These are phyloP conservation scores for Metschnikowia amazonensis DNA, from an alignment of 805 yeast genomes.

Conservation along the genomic window DNA sequence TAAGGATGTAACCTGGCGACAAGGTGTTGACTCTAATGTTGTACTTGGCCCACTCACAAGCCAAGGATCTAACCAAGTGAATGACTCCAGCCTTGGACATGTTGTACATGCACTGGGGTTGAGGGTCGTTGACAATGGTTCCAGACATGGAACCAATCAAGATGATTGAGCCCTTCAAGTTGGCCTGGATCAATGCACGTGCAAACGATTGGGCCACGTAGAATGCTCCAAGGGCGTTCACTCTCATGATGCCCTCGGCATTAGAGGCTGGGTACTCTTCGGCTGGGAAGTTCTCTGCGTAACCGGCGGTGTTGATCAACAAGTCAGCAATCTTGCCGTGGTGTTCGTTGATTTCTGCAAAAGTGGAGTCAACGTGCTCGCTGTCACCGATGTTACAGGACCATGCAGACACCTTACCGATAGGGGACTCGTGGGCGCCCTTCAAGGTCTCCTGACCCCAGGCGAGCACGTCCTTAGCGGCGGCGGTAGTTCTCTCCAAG, in stretches of 20 bases:
- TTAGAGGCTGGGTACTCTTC: conserved; percentile 69
- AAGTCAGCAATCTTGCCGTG: conserved; percentile 62
- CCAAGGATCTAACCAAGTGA: conserved; percentile 71
- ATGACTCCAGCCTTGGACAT: conserved; percentile 86
- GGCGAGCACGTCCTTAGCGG: conserved; percentile 47
- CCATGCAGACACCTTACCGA: conserved; percentile 56
- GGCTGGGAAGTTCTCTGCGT: conserved; percentile 76
- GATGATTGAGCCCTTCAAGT: conserved; percentile 57
- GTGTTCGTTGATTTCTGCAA: conserved; percentile 50
- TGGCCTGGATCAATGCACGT: conserved; percentile 56
- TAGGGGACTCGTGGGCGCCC: conserved; percentile 28
- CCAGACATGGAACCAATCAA: conserved; percentile 81
- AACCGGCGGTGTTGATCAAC: conserved; percentile 78
- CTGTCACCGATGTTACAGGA: conserved; percentile 71
- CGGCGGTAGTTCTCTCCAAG: conserved; percentile 51
- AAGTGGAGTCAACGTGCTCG: conserved; percentile 51
- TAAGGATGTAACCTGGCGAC: conserved; percentile 77
- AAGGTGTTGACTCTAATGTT: conserved; percentile 73
- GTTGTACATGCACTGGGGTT: conserved; percentile 76
- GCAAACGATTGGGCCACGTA: conserved; percentile 75
- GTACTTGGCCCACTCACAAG: conserved; percentile 78
- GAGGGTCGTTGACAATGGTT: conserved; percentile 72
- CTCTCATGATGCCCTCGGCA: conserved; percentile 65
- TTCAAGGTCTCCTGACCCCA: conserved; percentile 47
- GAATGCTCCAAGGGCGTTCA: conserved; percentile 70